Conservation (phyloP, 1,139 yeast genomes). For the Blastobotrys illinoisensis region DNA sequence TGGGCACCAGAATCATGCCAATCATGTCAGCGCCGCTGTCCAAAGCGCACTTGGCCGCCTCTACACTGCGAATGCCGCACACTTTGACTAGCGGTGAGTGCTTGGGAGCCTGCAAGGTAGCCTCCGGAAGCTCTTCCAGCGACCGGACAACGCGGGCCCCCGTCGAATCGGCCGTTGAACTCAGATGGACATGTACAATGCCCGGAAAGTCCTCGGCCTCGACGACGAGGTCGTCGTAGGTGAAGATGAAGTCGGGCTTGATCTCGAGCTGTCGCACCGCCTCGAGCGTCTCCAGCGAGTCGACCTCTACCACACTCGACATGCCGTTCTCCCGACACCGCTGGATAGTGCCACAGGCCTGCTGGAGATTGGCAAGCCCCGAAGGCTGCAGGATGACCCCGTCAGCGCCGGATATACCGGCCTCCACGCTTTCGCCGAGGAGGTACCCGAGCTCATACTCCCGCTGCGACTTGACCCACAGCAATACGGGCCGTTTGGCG, state of each 20-base stretch:
- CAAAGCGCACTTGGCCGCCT: conserved; percentile 62
- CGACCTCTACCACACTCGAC: conserved; percentile 10
- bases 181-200: conserved; percentile 4
- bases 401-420: conserved; percentile 25
- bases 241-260: conserved; percentile 12
- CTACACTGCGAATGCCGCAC: conserved; percentile 69
- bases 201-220: background rate
- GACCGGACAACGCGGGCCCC: background rate
- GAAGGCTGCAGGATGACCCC: conserved; percentile 19
- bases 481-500: conserved; percentile 20
- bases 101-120: background rate
- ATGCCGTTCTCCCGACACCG: conserved; percentile 13
- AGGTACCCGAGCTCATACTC: conserved; percentile 15
- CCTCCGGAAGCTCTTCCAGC: conserved; percentile 7
- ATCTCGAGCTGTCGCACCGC: background rate
- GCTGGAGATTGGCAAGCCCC: conserved; percentile 12
- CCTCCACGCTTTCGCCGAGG: conserved; percentile 25
- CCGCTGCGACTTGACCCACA: conserved; percentile 20
- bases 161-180: background rate
- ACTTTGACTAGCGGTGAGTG: conserved; percentile 52
- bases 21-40: conserved; percentile 66
- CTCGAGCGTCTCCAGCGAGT: conserved; percentile 7
- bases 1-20: conserved; percentile 86
- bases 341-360: conserved; percentile 2
- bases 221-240: conserved; percentile 1